phyloP scores from a whole-genome alignment of 495 filamentous ascomycete genomes.

The Staphylotrichum tortipilum region DNA sequence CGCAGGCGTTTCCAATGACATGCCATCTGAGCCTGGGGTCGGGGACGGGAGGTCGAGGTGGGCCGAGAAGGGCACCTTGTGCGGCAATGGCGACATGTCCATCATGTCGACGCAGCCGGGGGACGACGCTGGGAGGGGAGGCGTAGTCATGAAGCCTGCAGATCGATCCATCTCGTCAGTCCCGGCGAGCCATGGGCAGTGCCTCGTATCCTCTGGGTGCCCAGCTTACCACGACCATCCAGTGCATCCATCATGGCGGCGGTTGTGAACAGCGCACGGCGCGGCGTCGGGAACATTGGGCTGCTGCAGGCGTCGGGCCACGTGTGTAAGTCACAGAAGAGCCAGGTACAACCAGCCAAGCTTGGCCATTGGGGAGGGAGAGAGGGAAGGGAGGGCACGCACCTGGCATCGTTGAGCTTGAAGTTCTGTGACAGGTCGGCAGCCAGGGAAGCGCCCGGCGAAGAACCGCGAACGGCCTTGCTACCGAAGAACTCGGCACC shows the following conservation, averaged over 20 bases:
- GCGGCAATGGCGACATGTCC: constrained; percentile 91
- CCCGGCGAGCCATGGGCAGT: neutral
- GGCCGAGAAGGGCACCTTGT: constrained; percentile 64
- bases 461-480: constrained; percentile 71
- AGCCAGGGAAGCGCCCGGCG: constrained; percentile 79
- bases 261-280: constrained; percentile 85
- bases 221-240: constrained; percentile 61
- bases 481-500: constrained; percentile 67
- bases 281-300: constrained; percentile 83
- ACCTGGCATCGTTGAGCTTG: constrained; percentile 83
- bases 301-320: constrained; percentile 39
- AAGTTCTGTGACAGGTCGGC: constrained; percentile 96
- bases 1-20: constrained; percentile 41
- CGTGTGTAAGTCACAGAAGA: constrained; percentile 21
- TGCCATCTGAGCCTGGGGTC: constrained; percentile 45
- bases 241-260: constrained; percentile 55
- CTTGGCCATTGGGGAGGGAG: neutral
- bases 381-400: constrained; percentile 20
- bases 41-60: constrained; percentile 61
- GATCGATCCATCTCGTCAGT: too few species aligned
- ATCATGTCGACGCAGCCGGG: constrained; percentile 70
- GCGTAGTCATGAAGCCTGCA: constrained; percentile 69
- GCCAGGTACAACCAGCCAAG: too few species aligned
- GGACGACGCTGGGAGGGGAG: constrained; percentile 66
- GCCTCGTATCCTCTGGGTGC: constrained; percentile 15